Evolutionary conservation across 2,329 filamentous ascomycete genomes (phyloP).

Genomic region (Paecilomyces dactylethromorphus): DNA sequence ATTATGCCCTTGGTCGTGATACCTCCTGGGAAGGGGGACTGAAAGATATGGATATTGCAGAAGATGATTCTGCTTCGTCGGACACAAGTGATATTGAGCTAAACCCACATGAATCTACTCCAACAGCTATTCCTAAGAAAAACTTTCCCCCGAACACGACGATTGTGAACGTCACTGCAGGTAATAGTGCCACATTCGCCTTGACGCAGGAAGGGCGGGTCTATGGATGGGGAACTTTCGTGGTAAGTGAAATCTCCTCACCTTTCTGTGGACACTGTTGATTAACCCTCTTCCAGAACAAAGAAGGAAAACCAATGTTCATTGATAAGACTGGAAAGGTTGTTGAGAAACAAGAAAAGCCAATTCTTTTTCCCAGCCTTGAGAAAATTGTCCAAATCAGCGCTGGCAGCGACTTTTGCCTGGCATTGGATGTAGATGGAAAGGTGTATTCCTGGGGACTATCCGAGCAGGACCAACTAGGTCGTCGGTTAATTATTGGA

Average conservation of each 20-base stretch:
- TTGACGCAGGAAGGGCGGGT: conserved; percentile 69
- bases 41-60: conserved; percentile 17
- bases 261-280: neutral
- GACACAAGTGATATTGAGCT: conserved; percentile 54
- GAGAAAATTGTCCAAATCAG: conserved; percentile 60
- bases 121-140: conserved; percentile 47
- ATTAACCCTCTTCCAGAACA: conserved; percentile 28
- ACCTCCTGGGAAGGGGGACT: conserved; percentile 58
- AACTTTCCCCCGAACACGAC: conserved; percentile 56
- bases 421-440: conserved; percentile 60
- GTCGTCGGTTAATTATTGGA: conserved; percentile 55
- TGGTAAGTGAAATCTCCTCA: conserved; percentile 40
- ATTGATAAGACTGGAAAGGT: conserved; percentile 22
- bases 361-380: conserved; percentile 44
- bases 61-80: conserved; percentile 30
- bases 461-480: conserved; percentile 64
- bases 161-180: conserved; percentile 62
- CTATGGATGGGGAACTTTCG: conserved; percentile 80
- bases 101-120: conserved; percentile 67
- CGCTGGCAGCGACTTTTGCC: conserved; percentile 64
- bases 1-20: conserved; percentile 68
- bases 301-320: conserved; percentile 55
- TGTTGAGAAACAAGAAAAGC: conserved; percentile 30
- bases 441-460: conserved; percentile 66
- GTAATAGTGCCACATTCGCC: conserved; percentile 69